A percentile compares a stretch with the other conserved stretches of the same genome.
Evolutionary conservation across 2,329 filamentous ascomycete genomes (phyloP).

Genomic region (Paraphaeosphaeria sporulosa): DNA sequence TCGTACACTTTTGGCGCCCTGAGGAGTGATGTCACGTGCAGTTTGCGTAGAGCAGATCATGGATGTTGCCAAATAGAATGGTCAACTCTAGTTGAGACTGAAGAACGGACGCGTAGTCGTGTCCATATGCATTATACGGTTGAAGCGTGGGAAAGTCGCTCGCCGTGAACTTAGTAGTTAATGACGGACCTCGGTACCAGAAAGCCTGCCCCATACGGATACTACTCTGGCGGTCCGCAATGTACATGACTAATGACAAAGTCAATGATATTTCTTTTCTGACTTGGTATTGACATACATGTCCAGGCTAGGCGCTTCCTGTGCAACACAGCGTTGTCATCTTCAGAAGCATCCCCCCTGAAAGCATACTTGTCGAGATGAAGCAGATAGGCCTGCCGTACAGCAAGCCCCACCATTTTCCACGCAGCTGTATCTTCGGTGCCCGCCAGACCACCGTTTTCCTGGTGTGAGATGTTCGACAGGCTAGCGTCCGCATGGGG

Average conservation of each 20-base stretch:
- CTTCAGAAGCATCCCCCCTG: slow-evolving; percentile 8
- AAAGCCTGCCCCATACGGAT: slow-evolving; percentile 21
- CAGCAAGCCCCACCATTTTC: slow-evolving; percentile 17
- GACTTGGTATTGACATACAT: slow-evolving; percentile 3
- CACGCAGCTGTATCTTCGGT: slow-evolving; percentile 18
- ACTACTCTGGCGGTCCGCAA: slow-evolving; percentile 17
- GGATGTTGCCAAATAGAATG: slow-evolving; percentile 17
- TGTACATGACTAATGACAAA: slow-evolving; percentile 6
- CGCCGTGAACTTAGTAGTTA: slow-evolving; percentile 17
- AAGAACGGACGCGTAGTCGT: slow-evolving; percentile 16
- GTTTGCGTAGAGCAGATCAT: slow-evolving; percentile 18
- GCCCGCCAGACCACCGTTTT: slow-evolving; percentile 12
- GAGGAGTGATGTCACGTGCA: too few species aligned
- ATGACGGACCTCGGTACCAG: slow-evolving; percentile 16
- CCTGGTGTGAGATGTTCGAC: slow-evolving; percentile 12
- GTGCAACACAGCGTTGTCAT: slow-evolving; percentile 8
- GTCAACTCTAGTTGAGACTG: slow-evolving; percentile 20
- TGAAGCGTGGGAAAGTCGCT: slow-evolving; percentile 17
- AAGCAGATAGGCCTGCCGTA: slow-evolving; percentile 18
- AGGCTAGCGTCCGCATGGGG: slow-evolving; percentile 10
- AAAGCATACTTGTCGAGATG: slow-evolving; percentile 19
- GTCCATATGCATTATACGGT: slow-evolving; percentile 16
- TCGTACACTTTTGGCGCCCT: too few species aligned
- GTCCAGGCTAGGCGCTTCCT: slow-evolving; percentile 18
- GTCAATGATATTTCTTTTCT: neutral